Evolutionary conservation across 768 basidiomycete genomes (phyloP).

Genomic region (Boletus rubropictus): DNA sequence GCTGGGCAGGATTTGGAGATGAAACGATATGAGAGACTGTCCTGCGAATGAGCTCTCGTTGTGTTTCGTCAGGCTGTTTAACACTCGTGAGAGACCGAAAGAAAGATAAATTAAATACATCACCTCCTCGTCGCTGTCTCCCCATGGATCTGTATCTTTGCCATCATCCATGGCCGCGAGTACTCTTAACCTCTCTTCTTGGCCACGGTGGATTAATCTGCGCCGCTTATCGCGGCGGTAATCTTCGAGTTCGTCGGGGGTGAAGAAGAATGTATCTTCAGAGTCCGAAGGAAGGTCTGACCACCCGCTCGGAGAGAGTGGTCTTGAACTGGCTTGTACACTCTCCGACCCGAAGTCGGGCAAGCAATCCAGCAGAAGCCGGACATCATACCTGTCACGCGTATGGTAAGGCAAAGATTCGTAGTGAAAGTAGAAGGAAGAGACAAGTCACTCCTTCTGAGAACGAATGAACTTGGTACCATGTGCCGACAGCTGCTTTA

Average conservation of each 20-base stretch:
- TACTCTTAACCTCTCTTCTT: constrained; percentile 64
- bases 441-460: constrained; percentile 10
- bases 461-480: background rate
- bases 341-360: constrained; percentile 15
- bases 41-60: constrained; percentile 63
- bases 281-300: constrained; percentile 79
- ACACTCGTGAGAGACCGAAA: constrained; percentile 2
- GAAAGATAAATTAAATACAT: background rate
- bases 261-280: constrained; percentile 82
- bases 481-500: constrained; percentile 4
- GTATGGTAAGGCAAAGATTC: constrained; percentile 18
- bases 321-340: constrained; percentile 14
- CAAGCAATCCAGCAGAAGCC: constrained; percentile 61
- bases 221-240: constrained; percentile 65
- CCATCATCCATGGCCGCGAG: constrained; percentile 41
- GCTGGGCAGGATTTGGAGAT: constrained; percentile 72
- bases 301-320: constrained; percentile 62
- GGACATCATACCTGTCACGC: constrained; percentile 65
- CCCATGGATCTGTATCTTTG: constrained; percentile 50
- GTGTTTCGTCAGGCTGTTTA: constrained; percentile 51
- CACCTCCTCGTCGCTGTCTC: constrained; percentile 69
- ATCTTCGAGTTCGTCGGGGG: constrained; percentile 59
- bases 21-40: constrained; percentile 65
- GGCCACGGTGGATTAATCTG: constrained; percentile 48
- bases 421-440: constrained; percentile 12